Evolutionary conservation across 768 basidiomycete genomes (phyloP), one percentile per base, ranked within the genome.

Genomic region (Tulasnella sp.): DNA sequence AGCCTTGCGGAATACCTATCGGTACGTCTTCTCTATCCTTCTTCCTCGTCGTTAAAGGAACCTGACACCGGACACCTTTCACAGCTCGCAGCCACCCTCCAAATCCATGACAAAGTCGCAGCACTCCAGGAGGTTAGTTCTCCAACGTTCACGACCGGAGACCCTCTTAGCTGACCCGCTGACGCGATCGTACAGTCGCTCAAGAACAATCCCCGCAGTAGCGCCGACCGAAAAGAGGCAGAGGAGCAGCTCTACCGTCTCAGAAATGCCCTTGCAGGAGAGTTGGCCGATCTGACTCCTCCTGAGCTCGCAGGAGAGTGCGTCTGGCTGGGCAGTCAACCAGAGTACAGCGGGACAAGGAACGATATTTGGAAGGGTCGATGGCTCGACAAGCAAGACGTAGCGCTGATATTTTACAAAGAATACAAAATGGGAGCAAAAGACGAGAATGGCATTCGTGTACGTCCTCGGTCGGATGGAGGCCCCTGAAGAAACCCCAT

Each of bases 301-400:
- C 1, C 36, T 14, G 40, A 70, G 36, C 69, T 70, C 29, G 69
- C 36, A 22, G 19, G 69, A 17, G 69, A 70, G 40, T 70, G 69
- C 69, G 37, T 39, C 40, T 14, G 40, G 69, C 3, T 70, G 22
- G 58, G 58, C 3, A 31, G 3, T 12, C 37, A 38, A 25, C 3
- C 19, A 2, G 69, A 38, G 37, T 36, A 37, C 8, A 22, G 31
- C 17, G 73, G 73, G 1, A 8, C 34, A 2, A 34, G 31, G 22
- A 71, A 70, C 67, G 75, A 76, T 22, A 67, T 69, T 14, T 70
- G 69, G 67, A 76, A 76, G 37, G 75, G 75, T 15, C 25, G 39
- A 14, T 76, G 69, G 67, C 40, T 76, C 15, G 67, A 54, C 22
- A 71, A 76, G 67, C 5, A 42, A n/a, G 29, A 45, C 14, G 67